These are phyloP conservation scores for Ophiognomonia clavigignenti-juglandacearum DNA, from an alignment of 2,329 filamentous ascomycete genomes.

Conservation along the genomic window DNA sequence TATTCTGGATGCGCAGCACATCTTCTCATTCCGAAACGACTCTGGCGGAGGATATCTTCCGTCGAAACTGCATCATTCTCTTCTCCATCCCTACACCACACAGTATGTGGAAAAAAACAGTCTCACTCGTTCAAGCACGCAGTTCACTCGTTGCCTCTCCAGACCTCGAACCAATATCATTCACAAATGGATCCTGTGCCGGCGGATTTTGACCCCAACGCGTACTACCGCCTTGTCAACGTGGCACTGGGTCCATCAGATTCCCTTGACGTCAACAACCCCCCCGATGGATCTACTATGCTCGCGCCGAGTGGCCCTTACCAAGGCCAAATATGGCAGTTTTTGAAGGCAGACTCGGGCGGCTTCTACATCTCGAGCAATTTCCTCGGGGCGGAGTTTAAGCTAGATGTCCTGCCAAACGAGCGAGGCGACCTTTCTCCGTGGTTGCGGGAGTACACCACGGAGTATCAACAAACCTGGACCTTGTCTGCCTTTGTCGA, in stretches of 20 bases:
- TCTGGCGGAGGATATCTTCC: too few relatives aligned
- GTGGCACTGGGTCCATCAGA: conserved; percentile 7
- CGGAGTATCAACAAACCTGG: conserved; percentile 4
- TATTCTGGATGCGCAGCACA: too few relatives aligned
- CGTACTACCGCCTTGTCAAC: conserved; percentile 7
- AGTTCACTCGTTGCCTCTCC: background rate
- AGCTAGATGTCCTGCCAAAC: conserved; percentile 4
- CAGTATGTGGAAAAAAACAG: too few relatives aligned
- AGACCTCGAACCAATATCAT: background rate
- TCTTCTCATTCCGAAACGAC: too few relatives aligned
- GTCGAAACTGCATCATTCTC: too few relatives aligned
- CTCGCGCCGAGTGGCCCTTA: conserved; percentile 2
- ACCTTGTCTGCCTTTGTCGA: background rate
- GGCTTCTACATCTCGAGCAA: conserved; percentile 3
- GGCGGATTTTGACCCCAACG: conserved; percentile 2
- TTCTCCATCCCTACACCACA: too few relatives aligned
- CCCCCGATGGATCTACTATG: background rate
- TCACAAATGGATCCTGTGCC: background rate
- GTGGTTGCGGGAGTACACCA: conserved; percentile 1
- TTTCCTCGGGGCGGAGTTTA: conserved; percentile 2
- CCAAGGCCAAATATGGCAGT: conserved; percentile 5
- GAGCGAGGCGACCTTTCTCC: conserved; percentile 3
- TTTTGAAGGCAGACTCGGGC: conserved; percentile 1
- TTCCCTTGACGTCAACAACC: conserved; percentile 2
- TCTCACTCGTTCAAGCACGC: too few relatives aligned